A percentile compares a stretch with the other conserved stretches of the same genome.
phyloP scores from a whole-genome alignment of 495 filamentous ascomycete genomes.

The Elaphomyces granulatus region DNA sequence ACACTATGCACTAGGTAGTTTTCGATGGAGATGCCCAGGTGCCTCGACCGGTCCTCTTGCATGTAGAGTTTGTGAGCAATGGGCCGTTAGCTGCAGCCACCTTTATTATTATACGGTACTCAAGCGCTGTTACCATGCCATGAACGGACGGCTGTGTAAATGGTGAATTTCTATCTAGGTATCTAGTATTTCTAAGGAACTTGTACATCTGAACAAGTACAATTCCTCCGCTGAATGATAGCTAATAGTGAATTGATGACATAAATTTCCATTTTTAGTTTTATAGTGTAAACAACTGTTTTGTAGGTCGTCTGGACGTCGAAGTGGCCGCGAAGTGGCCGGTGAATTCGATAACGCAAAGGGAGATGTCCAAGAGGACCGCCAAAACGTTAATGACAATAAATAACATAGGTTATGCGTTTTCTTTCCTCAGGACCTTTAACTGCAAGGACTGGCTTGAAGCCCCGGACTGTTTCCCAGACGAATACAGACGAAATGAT shows the following conservation, averaged over 20 bases:
- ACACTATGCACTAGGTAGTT: too few species aligned
- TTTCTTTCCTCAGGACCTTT: slow-evolving; percentile 14
- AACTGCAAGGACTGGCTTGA: slow-evolving; percentile 19
- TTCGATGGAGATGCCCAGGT: too few species aligned
- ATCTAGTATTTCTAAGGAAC: too few species aligned
- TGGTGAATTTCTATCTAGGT: too few species aligned
- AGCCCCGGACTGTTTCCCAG: slow-evolving; percentile 21
- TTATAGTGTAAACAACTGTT: slow-evolving; percentile 32
- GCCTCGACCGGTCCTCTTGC: too few species aligned
- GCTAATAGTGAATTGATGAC: slow-evolving; percentile 37
- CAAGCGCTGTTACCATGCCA: too few species aligned
- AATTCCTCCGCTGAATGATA: too few species aligned
- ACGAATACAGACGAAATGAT: slow-evolving; percentile 36
- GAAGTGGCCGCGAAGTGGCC: slow-evolving; percentile 19
- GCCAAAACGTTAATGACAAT: slow-evolving; percentile 29
- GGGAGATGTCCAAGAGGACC: slow-evolving; percentile 22
- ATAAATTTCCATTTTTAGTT: slow-evolving; percentile 37
- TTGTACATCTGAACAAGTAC: too few species aligned
- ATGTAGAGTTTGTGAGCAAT: too few species aligned
- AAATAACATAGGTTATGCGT: slow-evolving; percentile 28
- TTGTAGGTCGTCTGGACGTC: slow-evolving; percentile 30
- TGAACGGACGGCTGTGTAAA: too few species aligned
- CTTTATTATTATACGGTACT: too few species aligned
- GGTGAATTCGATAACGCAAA: slow-evolving; percentile 23
- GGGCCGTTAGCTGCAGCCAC: too few species aligned